Base-by-base conservation (phyloP, 1,284 basidiomycete genomes). In the Pseudozyma pruni region DNA sequence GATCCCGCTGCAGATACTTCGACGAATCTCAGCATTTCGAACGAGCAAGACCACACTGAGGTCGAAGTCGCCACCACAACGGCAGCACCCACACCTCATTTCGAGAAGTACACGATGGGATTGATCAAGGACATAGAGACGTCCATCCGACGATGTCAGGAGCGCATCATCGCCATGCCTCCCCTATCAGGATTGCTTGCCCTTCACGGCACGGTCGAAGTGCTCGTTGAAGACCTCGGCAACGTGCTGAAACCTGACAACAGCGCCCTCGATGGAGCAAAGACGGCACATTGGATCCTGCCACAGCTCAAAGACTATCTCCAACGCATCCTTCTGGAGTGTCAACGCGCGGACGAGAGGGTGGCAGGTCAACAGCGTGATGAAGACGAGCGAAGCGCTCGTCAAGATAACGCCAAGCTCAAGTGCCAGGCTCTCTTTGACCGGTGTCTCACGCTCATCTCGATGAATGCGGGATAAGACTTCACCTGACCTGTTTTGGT, bases 361-460 rank as follows among this genome's bases (percentile, higher is more conserved):
- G 17, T 31, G 8, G 25, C 23, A 40, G 38, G 31, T 16, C 16
- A 48, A 17, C 35, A 16, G 19, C 13, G 27, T 3, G 23, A 48
- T 4, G 29, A 9, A 32, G 25, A 41, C 14, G 49, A 41, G 11
- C 9, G 29, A 20, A 4, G 14, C 4, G 52, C 35, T 3, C 44
- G 33, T 4, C 41, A 42, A 23, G 38, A 20, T 1, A 41, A 42
- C 1, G 46, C 59, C 5, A 16, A 50, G 4, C 23, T 55, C 16
- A 33, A 11, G 14, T 29, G 44, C 22, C 45, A 61, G 23, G 49
- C 43, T 8, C 47, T 55, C 2, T 55, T 55, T n/a, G 52, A 55
- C 17, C 39, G 59, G 6, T 62, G 59, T 16, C 19, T 60, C 11
- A 43, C 40, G 16, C 45, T 60, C 11, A 44, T 62, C 38, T 62